Percentiles rank a stretch among this genome's conserved stretches.
phyloP scores from a whole-genome alignment of 129 eudicot species.

The Centella asiatica region DNA sequence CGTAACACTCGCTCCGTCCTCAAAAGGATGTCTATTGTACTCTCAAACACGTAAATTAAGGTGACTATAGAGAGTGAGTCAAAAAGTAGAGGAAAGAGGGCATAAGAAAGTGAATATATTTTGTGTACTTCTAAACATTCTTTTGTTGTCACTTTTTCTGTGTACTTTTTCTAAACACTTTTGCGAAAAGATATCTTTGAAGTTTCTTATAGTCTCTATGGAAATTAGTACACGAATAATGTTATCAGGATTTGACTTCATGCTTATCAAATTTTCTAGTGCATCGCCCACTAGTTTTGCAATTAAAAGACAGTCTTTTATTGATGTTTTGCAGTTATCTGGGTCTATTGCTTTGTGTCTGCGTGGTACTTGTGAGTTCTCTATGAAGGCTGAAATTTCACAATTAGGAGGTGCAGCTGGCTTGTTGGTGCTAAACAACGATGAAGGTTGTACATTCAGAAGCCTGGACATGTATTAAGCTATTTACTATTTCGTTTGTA shows the following conservation, averaged over 20 bases:
- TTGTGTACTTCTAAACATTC: too few relatives aligned
- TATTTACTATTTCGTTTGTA: constrained; percentile 5
- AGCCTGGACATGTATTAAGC: constrained; percentile 2
- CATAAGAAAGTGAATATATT: too few relatives aligned
- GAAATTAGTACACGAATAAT: neutral
- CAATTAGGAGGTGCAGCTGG: constrained; percentile 80
- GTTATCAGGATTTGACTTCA: neutral
- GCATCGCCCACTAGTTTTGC: neutral
- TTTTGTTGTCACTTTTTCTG: too few relatives aligned
- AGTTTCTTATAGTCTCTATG: neutral
- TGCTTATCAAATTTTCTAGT: constrained; percentile 1
- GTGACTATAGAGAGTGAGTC: too few relatives aligned
- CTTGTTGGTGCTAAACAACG: constrained; percentile 58
- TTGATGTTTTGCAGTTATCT: constrained; percentile 39
- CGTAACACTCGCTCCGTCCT: too few relatives aligned
- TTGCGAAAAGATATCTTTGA: neutral
- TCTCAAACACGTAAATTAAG: too few relatives aligned
- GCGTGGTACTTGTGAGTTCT: constrained; percentile 82
- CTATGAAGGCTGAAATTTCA: constrained; percentile 62
- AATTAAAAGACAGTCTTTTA: constrained; percentile 8
- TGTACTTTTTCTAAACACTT: neutral
- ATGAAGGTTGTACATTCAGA: constrained; percentile 51
- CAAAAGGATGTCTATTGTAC: too few relatives aligned
- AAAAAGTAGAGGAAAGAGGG: too few relatives aligned
- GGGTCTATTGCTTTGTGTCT: constrained; percentile 52